phyloP scores from a whole-genome alignment of 352 stramenopile genomes.

The Pythium grandisporangium region DNA sequence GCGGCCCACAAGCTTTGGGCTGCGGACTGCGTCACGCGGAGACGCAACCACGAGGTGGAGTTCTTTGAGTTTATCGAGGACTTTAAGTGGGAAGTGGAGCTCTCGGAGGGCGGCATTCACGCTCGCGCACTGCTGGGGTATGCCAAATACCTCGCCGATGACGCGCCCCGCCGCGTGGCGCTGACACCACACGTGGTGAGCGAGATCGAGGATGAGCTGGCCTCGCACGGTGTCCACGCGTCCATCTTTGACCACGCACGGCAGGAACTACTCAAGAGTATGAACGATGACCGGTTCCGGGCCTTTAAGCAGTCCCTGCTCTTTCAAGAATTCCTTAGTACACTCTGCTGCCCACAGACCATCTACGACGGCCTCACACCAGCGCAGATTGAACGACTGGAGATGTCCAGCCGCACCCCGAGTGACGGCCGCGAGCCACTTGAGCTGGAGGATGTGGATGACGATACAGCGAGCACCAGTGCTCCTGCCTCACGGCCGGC shows the following conservation, averaged over 20 bases:
- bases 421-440: slow-evolving; percentile 1
- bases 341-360: slow-evolving; percentile 29
- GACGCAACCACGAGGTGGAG: slow-evolving; percentile 32
- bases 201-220: slow-evolving; percentile 32
- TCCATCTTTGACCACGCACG: slow-evolving; percentile 31
- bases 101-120: slow-evolving; percentile 36
- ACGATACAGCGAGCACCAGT: no score
- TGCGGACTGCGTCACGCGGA: slow-evolving; percentile 35
- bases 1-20: slow-evolving; percentile 46
- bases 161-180: slow-evolving; percentile 19
- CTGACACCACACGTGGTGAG: slow-evolving; percentile 18
- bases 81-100: slow-evolving; percentile 45
- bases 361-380: slow-evolving; percentile 33
- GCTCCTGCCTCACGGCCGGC: no score
- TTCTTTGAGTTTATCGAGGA: slow-evolving; percentile 65
- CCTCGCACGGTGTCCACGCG: slow-evolving; percentile 21
- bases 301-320: slow-evolving; percentile 29
- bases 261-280: slow-evolving; percentile 32
- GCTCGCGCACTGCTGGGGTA: slow-evolving; percentile 52
- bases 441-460: slow-evolving; percentile 12
- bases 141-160: slow-evolving; percentile 35
- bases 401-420: slow-evolving; percentile 24
- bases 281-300: slow-evolving; percentile 41
- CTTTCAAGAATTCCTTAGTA: slow-evolving; percentile 38
- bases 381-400: slow-evolving; percentile 19